Evolutionary conservation across 371 early-diverging fungal genomes (phyloP), one percentile per base, ranked within the genome.

Genomic region (Rhizopus delemar): DNA sequence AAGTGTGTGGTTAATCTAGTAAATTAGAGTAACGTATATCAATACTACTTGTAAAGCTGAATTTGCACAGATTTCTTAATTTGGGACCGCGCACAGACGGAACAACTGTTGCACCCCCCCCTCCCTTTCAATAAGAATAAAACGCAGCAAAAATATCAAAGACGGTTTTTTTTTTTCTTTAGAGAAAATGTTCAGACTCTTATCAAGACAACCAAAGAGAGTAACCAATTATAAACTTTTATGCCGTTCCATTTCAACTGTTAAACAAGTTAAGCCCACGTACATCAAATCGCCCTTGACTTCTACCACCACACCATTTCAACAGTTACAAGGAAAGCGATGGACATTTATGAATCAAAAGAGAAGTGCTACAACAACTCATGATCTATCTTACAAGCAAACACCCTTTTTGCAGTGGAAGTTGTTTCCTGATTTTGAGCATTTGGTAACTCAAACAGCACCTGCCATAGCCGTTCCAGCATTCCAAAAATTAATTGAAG

Each of bases 341-440:
- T 8, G 52, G 11, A 7, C 45, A 9, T 43, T 49, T 11, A 43
- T 57, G 41, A 48, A 39, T 39, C 16, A 36, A 32, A 31, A 12
- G 32, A 29, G 39, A 11, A 12, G 31, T 29, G 56, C 61, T 8
- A 35, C 61, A 11, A 51, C 52, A 29, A 15, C 39, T 13, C 7
- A 15, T 11, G 32, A 22, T n/a, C 28, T 9, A 9, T 41, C 36
- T 2, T 65, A 65, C 33, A 65, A 59, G 29, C 56, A 65, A 57
- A 65, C 57, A 11, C 69, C 79, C 13, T 80, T 77, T 63, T 62
- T 80, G 5, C 71, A 82, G 53, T 83, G 84, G 83, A 68, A 63
- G 15, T 63, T 75, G 31, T 86, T 85, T 60, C 85, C 85, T 35
- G 75, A 86, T 56, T 86, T 83, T 61, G 73, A 79, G 12, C 61